phyloP scores from a whole-genome alignment of 768 basidiomycete genomes.

The Lentinula lateritia region DNA sequence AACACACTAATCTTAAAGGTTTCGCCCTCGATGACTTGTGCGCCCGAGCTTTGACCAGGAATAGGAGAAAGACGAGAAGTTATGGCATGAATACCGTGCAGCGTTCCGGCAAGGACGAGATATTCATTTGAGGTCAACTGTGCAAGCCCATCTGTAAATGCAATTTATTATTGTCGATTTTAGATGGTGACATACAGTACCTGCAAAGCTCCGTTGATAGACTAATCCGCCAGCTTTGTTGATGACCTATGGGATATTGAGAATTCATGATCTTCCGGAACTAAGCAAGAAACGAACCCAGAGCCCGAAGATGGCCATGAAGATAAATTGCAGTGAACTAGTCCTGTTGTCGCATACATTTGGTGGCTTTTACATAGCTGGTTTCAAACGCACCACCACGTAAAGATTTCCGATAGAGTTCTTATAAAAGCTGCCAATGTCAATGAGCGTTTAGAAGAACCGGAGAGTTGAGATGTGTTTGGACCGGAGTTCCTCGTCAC shows the following conservation, averaged over 20 bases:
- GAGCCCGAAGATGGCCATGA: conserved; percentile 75
- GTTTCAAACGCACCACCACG: too few relatives aligned
- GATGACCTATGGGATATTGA: conserved; percentile 60
- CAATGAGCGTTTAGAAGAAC: not conserved
- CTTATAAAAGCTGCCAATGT: too few relatives aligned
- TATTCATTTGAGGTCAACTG: conserved; percentile 90
- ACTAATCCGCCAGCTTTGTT: conserved; percentile 98
- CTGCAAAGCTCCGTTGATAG: conserved; percentile 89
- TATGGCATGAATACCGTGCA: conserved; percentile 99
- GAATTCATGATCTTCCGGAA: not conserved
- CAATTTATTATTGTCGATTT: conserved; percentile 1
- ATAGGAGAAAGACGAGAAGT: conserved; percentile 86
- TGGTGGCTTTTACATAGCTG: too few relatives aligned
- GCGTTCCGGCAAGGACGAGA: conserved; percentile 90
- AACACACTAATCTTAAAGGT: conserved; percentile 91
- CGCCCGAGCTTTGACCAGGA: conserved; percentile 70
- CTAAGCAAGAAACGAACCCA: conserved; percentile 45
- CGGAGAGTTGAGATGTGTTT: too few relatives aligned
- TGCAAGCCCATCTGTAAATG: conserved; percentile 75
- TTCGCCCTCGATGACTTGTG: conserved; percentile 94
- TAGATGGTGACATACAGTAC: conserved; percentile 29
- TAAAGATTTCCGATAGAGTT: too few relatives aligned
- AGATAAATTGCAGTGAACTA: not conserved
- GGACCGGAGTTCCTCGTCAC: too few relatives aligned
- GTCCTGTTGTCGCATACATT: not conserved